A percentile compares a stretch with the other conserved stretches of the same genome.
Evolutionary conservation across 2,329 filamentous ascomycete genomes (phyloP).

Genomic region (Nigrospora oryzae): DNA sequence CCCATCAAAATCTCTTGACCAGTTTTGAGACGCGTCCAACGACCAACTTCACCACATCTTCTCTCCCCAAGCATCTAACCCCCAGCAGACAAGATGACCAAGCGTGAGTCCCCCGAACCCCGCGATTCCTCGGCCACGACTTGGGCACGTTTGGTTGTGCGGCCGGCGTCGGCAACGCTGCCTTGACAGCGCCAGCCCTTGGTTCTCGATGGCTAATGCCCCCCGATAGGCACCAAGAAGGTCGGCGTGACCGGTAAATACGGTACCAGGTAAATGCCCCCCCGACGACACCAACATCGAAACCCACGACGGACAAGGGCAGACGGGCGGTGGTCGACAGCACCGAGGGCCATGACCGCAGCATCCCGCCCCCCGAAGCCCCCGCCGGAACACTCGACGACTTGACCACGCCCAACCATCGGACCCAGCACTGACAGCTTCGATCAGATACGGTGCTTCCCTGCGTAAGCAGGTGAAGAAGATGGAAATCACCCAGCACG

Average conservation of each 20-base stretch:
- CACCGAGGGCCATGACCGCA: too few species aligned
- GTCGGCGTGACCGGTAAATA: conserved; percentile 99
- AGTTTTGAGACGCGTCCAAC: neutral
- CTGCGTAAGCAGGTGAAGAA: conserved; percentile 99
- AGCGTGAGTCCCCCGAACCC: neutral
- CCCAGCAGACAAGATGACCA: conserved; percentile 15
- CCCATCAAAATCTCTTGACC: conserved; percentile 1
- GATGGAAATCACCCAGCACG: conserved; percentile 99
- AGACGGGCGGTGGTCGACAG: too few species aligned
- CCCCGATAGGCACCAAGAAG: conserved; percentile 70
- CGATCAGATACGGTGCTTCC: conserved; percentile 85
- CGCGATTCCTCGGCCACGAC: conserved; percentile 17
- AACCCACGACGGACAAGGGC: too few species aligned
- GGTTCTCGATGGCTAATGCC: conserved; percentile 13
- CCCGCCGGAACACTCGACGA: too few species aligned
- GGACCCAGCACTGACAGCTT: too few species aligned
- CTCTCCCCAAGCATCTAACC: conserved; percentile 8
- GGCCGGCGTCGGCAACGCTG: too few species aligned
- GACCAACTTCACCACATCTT: conserved; percentile 6
- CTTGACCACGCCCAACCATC: too few species aligned
- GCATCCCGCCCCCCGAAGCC: too few species aligned
- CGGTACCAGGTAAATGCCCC: conserved; percentile 72
- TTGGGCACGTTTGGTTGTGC: conserved; percentile 7
- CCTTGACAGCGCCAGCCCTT: conserved; percentile 12
- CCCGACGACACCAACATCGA: conserved; percentile 8